Percentiles rank a stretch among this genome's conserved stretches.
phyloP scores from a whole-genome alignment of 177 flowering plant genomes.

The Vitis hybrid region DNA sequence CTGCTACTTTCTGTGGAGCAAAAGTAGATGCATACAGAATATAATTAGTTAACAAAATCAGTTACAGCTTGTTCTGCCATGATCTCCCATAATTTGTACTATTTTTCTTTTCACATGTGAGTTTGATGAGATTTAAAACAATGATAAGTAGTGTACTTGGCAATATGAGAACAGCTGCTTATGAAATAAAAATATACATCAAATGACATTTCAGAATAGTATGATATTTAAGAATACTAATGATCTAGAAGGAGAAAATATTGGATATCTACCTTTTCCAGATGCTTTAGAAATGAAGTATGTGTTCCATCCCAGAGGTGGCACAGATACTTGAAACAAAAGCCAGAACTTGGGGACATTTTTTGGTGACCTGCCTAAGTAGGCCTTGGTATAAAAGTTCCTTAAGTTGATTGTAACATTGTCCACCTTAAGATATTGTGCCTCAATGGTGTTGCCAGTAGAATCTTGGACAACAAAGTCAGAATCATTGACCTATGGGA shows the following conservation, averaged over 20 bases:
- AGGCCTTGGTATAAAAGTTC: conserved; percentile 62
- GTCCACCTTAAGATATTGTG: conserved; percentile 64
- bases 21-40: background rate
- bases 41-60: background rate
- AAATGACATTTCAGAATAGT: background rate
- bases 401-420: conserved; percentile 61
- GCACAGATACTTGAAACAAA: conserved; percentile 64
- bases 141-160: background rate
- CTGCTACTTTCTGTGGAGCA: conserved; percentile 28
- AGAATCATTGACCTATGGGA: conserved; percentile 55
- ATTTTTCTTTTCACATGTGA: background rate
- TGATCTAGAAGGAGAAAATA: background rate
- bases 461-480: conserved; percentile 68
- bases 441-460: conserved; percentile 42
- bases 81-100: background rate
- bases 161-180: too few species aligned
- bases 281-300: conserved; percentile 62
- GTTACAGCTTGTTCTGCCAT: background rate
- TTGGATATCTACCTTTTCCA: conserved; percentile 32
- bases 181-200: background rate
- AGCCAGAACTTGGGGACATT: conserved; percentile 73
- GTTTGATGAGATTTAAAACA: background rate
- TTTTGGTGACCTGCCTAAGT: conserved; percentile 46
- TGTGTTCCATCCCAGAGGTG: conserved; percentile 86
- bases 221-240: background rate